Evolutionary conservation across 192 early-diverging fungal genomes (phyloP).

Genomic region (Linnemannia schmuckeri): DNA sequence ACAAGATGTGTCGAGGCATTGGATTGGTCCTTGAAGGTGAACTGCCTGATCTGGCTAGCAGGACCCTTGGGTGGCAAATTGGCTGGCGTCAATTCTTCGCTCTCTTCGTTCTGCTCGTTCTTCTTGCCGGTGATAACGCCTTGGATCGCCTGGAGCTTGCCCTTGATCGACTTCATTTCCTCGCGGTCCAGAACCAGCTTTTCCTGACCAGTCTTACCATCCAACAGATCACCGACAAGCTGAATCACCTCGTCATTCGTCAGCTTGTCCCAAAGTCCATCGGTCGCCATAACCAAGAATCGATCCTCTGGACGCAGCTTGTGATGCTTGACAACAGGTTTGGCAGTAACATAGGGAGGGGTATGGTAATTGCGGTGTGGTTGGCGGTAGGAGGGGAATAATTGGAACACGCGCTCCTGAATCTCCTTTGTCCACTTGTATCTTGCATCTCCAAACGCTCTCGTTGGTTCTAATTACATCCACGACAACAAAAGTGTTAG

Average conservation of each 20-base stretch:
- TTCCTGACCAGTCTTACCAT: slow-evolving; percentile 51
- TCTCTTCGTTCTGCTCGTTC: slow-evolving; percentile 31
- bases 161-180: slow-evolving; percentile 13
- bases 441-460: slow-evolving; percentile 77
- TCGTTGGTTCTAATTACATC: slow-evolving; percentile 55
- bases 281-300: slow-evolving; percentile 86
- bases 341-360: slow-evolving; percentile 85
- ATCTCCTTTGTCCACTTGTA: slow-evolving; percentile 58
- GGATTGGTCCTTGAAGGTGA: slow-evolving; percentile 53
- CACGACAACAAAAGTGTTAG: background rate
- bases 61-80: slow-evolving; percentile 48
- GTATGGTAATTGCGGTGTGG: slow-evolving; percentile 63
- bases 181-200: slow-evolving; percentile 27
- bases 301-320: slow-evolving; percentile 70
- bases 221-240: slow-evolving; percentile 61
- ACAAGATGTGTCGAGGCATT: slow-evolving; percentile 84
- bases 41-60: slow-evolving; percentile 39
- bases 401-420: slow-evolving; percentile 49
- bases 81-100: slow-evolving; percentile 43
- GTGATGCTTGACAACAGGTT: slow-evolving; percentile 77
- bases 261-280: slow-evolving; percentile 87
- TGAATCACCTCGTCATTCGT: slow-evolving; percentile 72
- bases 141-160: slow-evolving; percentile 23
- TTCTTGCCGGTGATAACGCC: slow-evolving; percentile 35
- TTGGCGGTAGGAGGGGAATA: slow-evolving; percentile 56